These are phyloP conservation scores for Lasiodiplodia sp. DNA, from an alignment of 2,329 filamentous ascomycete genomes.

Conservation along the genomic window DNA sequence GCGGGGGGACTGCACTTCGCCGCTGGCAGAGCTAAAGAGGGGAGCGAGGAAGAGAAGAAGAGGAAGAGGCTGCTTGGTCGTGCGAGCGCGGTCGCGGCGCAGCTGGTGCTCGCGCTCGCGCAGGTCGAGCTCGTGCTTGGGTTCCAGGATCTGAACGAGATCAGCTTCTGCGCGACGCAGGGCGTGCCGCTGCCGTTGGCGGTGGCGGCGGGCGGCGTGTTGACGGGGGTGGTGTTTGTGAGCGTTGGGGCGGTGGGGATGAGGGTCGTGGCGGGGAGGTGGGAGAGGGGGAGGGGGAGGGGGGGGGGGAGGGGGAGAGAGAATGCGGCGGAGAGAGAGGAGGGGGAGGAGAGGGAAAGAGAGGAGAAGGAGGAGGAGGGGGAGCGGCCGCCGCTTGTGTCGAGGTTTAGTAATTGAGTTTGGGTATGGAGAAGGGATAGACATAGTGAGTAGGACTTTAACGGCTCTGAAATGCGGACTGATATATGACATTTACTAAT, in stretches of 20 bases:
- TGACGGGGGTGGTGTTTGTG: constrained; percentile 5
- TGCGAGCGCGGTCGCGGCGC: neutral
- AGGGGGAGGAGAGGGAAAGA: neutral
- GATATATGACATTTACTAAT: too few species aligned
- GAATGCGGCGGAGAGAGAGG: neutral
- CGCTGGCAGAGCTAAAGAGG: neutral
- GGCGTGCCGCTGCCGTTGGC: constrained; percentile 8
- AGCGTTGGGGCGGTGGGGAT: neutral
- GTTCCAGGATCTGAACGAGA: constrained; percentile 4
- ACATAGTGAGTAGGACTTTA: too few species aligned
- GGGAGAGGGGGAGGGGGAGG: neutral
- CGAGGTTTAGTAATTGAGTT: constrained; percentile 9
- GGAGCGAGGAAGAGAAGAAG: too few species aligned
- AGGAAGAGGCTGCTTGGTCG: neutral
- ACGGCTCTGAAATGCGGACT: too few species aligned
- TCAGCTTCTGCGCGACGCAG: constrained; percentile 8
- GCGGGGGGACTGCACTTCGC: neutral
- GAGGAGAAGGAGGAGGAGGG: neutral
- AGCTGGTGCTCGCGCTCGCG: neutral
- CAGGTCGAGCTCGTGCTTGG: constrained; percentile 11
- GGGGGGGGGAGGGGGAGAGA: neutral
- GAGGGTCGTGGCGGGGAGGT: constrained; percentile 2
- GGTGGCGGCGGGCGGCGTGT: neutral
- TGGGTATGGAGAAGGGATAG: neutral
- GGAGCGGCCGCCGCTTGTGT: neutral